A percentile compares a stretch with the other conserved stretches of the same genome.
These are phyloP conservation scores for Globisporangium sylvaticum DNA, from an alignment of 352 stramenopile genomes.

Conservation along the genomic window DNA sequence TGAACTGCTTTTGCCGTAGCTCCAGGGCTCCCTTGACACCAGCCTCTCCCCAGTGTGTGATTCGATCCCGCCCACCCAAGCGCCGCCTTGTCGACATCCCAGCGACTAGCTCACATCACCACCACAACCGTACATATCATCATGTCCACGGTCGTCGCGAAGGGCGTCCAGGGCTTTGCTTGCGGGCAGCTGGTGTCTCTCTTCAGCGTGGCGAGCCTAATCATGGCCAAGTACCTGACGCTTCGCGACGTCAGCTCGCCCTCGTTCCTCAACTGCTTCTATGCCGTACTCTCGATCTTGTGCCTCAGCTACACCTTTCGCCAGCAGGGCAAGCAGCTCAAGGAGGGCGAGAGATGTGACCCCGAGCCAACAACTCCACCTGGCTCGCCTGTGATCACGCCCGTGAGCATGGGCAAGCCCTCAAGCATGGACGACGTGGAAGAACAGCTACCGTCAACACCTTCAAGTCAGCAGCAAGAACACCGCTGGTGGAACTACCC, in stretches of 20 bases:
- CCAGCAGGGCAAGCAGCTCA: constrained; percentile 4
- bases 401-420: not conserved
- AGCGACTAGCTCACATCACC: not conserved
- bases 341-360: not conserved
- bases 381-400: constrained; percentile 7
- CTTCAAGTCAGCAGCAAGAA: not conserved
- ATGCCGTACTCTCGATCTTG: constrained; percentile 24
- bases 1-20: too few species aligned
- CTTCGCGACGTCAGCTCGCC: constrained; percentile 24
- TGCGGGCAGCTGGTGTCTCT: constrained; percentile 44
- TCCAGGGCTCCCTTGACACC: too few species aligned
- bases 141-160: not conserved
- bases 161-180: constrained; percentile 20
- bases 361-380: not conserved
- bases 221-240: constrained; percentile 37
- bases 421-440: too few species aligned
- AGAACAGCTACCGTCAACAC: too few species aligned
- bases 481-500: constrained; percentile 33
- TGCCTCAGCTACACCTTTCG: constrained; percentile 11
- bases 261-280: constrained; percentile 41
- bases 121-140: not conserved
- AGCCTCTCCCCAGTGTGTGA: not conserved
- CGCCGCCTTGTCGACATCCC: not conserved
- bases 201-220: constrained; percentile 30
- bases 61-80: not conserved